Base-by-base conservation (phyloP, 257 asterid species). In the Ilex aquifolium region DNA sequence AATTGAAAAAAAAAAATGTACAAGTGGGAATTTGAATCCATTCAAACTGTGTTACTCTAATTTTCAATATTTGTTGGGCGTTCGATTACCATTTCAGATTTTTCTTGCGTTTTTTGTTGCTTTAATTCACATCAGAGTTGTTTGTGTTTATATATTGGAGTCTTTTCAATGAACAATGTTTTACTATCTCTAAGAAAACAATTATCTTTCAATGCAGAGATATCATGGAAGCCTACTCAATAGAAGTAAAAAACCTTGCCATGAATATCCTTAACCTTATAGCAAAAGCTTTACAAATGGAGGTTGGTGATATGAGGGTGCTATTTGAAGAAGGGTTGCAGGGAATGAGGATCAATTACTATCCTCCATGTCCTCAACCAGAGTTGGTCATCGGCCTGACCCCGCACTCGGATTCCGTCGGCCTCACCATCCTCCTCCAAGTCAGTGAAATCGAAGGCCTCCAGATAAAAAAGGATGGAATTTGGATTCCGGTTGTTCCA, bases 301-400 rank as follows among this genome's bases (percentile, higher is more conserved):
- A 55, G 42, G n/a, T 32, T 17, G 32, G 13, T 13, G 40, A 55
- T 36, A 15, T 64, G 4, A 36, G 7, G n/a, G 69, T 40, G 14
- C 11, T 64, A 15, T 84, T 79, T 9, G 77, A 63, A n/a, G 66
- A 71, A 39, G 84, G 76, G 66, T 11, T 30, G 67, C 88, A 79
- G 32, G 2, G 75, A 29, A 77, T 79, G 84, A 77, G 91, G 65
- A 79, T 77, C 76, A 84, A 82, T 50, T 82, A 79, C 64, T 82
- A 84, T 7, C 88, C 91, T 0, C 84, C 83, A 1, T 84, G 86
- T 51, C 85, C 88, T 0, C 76, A 73, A 40, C 85, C 91, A n/a
- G 82, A 84, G 66, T 73, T 69, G 0, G 83, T 74, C 7, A 73
- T 75, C 0, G 91, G 91, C 10, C 79, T 82, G 4, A 58, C 63